Percentiles rank a stretch among this genome's conserved stretches.
These are phyloP conservation scores for Diplodia corticola DNA, from an alignment of 2,329 filamentous ascomycete species.

Conservation along the genomic window DNA sequence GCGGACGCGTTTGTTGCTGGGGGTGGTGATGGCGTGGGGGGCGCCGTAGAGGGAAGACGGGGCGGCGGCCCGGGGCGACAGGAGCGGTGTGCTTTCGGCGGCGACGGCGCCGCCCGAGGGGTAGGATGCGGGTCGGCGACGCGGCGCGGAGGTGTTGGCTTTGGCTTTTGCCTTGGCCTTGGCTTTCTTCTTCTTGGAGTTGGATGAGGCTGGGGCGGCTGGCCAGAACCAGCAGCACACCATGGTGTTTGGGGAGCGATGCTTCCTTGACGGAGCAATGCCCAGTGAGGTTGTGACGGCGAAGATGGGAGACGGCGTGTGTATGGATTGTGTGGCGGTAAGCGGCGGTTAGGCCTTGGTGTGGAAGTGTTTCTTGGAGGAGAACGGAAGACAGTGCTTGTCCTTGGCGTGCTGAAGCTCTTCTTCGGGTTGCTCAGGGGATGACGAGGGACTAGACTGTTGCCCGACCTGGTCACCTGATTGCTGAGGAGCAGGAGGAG, in stretches of 20 bases:
- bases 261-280: neutral
- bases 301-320: neutral
- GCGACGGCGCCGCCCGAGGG: neutral
- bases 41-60: conserved; percentile 4
- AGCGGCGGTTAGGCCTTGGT: neutral
- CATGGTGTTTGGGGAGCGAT: neutral
- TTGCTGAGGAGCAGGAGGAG: neutral
- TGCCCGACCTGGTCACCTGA: neutral
- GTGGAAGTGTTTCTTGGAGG: neutral
- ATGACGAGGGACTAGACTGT: neutral
- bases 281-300: neutral
- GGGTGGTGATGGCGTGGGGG: neutral
- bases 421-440: neutral
- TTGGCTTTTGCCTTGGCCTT: neutral
- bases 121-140: neutral
- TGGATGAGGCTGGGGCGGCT: neutral
- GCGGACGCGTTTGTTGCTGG: conserved; percentile 17
- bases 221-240: conserved; percentile 18
- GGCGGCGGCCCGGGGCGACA: conserved; percentile 5
- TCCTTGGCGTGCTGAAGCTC: neutral
- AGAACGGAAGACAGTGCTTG: neutral
- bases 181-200: neutral
- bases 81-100: neutral
- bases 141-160: neutral
- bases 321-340: neutral